A percentile compares a stretch with the other conserved stretches of the same genome.
Evolutionary conservation across 306 rosid genomes (phyloP).

Genomic region (Bauhinia variegata): DNA sequence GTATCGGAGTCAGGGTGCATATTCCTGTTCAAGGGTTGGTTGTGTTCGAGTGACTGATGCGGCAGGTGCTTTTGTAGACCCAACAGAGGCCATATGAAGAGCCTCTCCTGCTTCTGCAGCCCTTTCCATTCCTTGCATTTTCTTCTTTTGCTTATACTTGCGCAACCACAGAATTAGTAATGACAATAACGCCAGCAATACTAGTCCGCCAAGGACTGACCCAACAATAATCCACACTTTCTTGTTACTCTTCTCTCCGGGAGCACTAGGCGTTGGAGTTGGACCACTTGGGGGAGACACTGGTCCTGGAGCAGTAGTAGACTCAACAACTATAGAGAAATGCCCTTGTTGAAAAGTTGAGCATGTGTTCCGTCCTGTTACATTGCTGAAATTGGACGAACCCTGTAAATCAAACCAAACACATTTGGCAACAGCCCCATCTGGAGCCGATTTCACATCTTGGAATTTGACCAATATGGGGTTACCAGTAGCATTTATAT

Average conservation of each 20-base stretch:
- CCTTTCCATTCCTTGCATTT: conserved; percentile 80
- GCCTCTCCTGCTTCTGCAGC: conserved; percentile 91
- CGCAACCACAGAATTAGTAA: conserved; percentile 60
- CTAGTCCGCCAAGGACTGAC: conserved; percentile 77
- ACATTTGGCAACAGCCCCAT: conserved; percentile 58
- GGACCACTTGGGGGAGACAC: neutral
- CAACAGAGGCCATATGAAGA: conserved; percentile 78
- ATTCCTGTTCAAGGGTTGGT: conserved; percentile 87
- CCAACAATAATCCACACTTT: conserved; percentile 77
- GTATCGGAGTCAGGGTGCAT: conserved; percentile 77
- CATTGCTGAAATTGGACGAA: conserved; percentile 54
- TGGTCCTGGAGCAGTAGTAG: conserved; percentile 51
- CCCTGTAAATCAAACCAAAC: conserved; percentile 69
- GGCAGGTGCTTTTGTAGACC: conserved; percentile 84
- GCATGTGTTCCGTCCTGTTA: conserved; percentile 57
- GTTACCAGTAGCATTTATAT: conserved; percentile 44
- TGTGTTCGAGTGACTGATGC: conserved; percentile 88
- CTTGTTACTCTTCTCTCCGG: conserved; percentile 39
- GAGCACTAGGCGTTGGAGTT: conserved; percentile 32
- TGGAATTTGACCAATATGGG: conserved; percentile 64
- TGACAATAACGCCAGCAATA: conserved; percentile 51
- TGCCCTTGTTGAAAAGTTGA: conserved; percentile 70
- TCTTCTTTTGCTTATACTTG: conserved; percentile 64
- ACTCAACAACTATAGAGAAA: conserved; percentile 75
- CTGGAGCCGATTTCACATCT: conserved; percentile 52